Base-by-base conservation (phyloP, 2,329 filamentous ascomycete genomes). In the Fusarium sp. region DNA sequence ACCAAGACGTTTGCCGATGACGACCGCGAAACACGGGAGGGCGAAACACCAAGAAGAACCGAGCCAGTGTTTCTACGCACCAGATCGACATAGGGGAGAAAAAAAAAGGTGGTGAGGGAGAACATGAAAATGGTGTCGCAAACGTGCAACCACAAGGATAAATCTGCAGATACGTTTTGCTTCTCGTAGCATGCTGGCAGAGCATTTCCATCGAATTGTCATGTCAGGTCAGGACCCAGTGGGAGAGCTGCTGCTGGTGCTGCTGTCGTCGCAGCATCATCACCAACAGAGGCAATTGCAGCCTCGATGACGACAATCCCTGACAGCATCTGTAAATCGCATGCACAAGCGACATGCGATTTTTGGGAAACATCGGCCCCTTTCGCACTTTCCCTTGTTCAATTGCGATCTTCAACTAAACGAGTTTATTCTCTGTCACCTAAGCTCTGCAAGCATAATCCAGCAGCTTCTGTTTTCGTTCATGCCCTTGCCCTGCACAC, bases 401-500 rank as follows among this genome's bases (percentile, higher is more conserved):
- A 62, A 73, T 73, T 73, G 41, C 27, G 71, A 73, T 73, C 71
- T 74, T 74, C 71, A 71, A 43, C 67, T 50, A 73, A 61, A 54
- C 41, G 48, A 68, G 20, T 34, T 39, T 59, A 74, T 61, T 61
- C 35, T 32, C 18, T 32, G 11, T 14, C 41, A 20, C 27, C 35
- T 34, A 34, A 52, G n/a, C 25, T 18, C 16, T 43, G 20, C 50
- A 68, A 13, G 34, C 54, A 58, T 9, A 27, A 57, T 57, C 35
- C 34, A 64, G 48, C 57, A 39, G 30, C 20, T 45, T 45, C 41
- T 45, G n/a, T 45, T 45, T 45, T 41, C 39, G 39, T 10, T 45
- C 41, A 45, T 45, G 41, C 20, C 41, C n/a, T 20, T 45, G 41
- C 45, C 14, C 43, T 48, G 45, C 23, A 48, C 45, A 27, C 23